A percentile compares a stretch with the other conserved stretches of the same genome.
These are phyloP conservation scores for Raffaelea ambrosiae DNA, from an alignment of 2,329 filamentous ascomycete species.

Conservation along the genomic window DNA sequence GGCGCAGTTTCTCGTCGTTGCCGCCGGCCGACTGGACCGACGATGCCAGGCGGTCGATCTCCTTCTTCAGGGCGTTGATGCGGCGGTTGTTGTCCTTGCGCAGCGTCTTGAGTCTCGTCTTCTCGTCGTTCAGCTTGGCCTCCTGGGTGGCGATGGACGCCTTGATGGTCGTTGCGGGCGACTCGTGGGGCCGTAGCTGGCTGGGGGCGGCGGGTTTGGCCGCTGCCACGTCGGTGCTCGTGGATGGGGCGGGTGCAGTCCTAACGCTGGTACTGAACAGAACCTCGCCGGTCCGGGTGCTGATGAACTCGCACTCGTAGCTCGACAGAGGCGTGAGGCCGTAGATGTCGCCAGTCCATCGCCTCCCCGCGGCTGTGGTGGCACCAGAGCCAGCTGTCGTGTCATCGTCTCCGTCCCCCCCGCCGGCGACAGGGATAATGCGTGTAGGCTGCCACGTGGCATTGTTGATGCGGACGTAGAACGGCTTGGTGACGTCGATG, in stretches of 20 bases:
- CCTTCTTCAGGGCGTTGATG: slow-evolving; percentile 59
- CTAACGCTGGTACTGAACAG: slow-evolving; percentile 66
- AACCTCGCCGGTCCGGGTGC: slow-evolving; percentile 54
- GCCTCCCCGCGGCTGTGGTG: no score
- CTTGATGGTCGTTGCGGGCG: slow-evolving; percentile 66
- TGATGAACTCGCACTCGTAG: slow-evolving; percentile 71
- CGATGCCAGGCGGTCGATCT: slow-evolving; percentile 60
- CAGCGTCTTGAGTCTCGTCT: slow-evolving; percentile 57
- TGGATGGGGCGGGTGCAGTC: slow-evolving; percentile 45
- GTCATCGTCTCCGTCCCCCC: slow-evolving; percentile 9
- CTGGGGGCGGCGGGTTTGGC: slow-evolving; percentile 19
- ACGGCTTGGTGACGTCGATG: slow-evolving; percentile 63
- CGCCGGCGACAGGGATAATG: slow-evolving; percentile 43
- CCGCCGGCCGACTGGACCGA: slow-evolving; percentile 62
- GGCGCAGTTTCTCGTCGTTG: slow-evolving; percentile 66
- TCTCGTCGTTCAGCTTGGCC: slow-evolving; percentile 60
- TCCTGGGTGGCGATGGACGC: slow-evolving; percentile 68
- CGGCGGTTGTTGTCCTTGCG: slow-evolving; percentile 69
- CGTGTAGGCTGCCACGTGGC: slow-evolving; percentile 71
- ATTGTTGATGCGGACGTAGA: slow-evolving; percentile 71
- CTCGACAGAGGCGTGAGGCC: slow-evolving; percentile 63
- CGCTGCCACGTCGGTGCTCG: slow-evolving; percentile 25
- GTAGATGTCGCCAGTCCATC: slow-evolving; percentile 66
- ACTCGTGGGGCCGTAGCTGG: slow-evolving; percentile 61
- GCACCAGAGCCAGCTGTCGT: slow-evolving; percentile 16